These are phyloP conservation scores for Bipolaris sorokiniana DNA, from an alignment of 2,329 filamentous ascomycete species.

Conservation along the genomic window DNA sequence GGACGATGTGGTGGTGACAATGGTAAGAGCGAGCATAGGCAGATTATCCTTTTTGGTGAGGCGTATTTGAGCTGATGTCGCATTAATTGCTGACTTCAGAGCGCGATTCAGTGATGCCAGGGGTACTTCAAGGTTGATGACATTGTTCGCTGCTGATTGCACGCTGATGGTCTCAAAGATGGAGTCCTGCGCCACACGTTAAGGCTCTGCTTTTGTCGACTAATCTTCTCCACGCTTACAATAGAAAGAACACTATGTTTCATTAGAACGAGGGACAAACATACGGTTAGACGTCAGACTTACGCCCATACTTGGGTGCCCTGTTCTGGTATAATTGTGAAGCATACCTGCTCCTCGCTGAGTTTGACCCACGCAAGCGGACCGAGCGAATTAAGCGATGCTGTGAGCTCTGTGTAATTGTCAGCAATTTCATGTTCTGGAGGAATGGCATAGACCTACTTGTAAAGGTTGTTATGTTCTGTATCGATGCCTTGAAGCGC, in stretches of 20 bases:
- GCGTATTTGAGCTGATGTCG: constrained; percentile 80
- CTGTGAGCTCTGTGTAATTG: constrained; percentile 60
- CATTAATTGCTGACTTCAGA: constrained; percentile 85
- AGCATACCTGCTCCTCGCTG: constrained; percentile 84
- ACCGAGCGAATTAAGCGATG: constrained; percentile 69
- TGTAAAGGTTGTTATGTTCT: constrained; percentile 59
- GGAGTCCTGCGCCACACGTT: constrained; percentile 65
- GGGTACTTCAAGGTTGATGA: constrained; percentile 95
- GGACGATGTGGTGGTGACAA: constrained; percentile 72
- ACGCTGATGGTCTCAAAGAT: constrained; percentile 90
- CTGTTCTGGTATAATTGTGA: constrained; percentile 93
- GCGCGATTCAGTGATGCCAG: constrained; percentile 87
- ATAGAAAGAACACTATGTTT: constrained; percentile 49
- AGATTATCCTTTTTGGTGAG: constrained; percentile 91
- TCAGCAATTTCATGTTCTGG: constrained; percentile 1
- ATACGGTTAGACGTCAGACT: constrained; percentile 48
- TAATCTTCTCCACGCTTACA: constrained; percentile 45
- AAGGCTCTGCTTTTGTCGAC: constrained; percentile 8
- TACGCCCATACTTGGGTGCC: constrained; percentile 97
- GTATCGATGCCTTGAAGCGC: constrained; percentile 61
- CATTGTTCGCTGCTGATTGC: constrained; percentile 84
- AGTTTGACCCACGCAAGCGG: constrained; percentile 91
- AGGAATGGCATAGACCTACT: constrained; percentile 48
- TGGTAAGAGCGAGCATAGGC: constrained; percentile 87
- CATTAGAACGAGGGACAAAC: constrained; percentile 26